Base-by-base conservation (phyloP, 148 eudicot genomes). In the Cornus kousa region DNA sequence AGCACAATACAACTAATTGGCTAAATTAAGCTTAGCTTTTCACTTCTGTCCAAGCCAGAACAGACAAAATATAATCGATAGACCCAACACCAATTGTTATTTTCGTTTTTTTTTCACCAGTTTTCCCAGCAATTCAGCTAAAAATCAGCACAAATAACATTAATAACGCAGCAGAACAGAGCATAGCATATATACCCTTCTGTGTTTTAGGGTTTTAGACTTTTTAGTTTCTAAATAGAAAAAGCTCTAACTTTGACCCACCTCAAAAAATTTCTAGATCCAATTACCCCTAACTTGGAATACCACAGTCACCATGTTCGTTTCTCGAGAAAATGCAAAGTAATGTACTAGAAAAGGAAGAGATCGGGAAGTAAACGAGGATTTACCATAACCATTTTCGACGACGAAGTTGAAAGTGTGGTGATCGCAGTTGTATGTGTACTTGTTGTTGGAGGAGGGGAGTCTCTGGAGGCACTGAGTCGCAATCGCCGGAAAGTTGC, bases 401-500 rank as follows among this genome's bases (percentile, higher is more conserved):
- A 85, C 86, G 48, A 87, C 71, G 78, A 87, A 87, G 81, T 87
- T 87, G 70, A 87, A 87, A 23, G 85, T 85, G 80, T 87, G 90
- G 75, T 84, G 89, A 74, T 86, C 89, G 71, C 85, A 86, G 33
- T 86, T 84, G 83, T 87, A 87, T 39, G 87, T 87, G 75, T 85
- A 85, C 77, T 80, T 87, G 70, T 80, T 85, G 80, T 85, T 87
- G 2, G 86, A 66, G 32, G 90, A 85, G 5, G 90, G 86, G 10
- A 87, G 59, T 23, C 71, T 82, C 81, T 87, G 88, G 37, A 87
- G 82, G 69, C 90, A 87, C 85, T 81, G 90, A 76, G 86, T 79
- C 8, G 90, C 90, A 48, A 87, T 87, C 28, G 90, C 90, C 46
- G 90, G 88, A 16, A 87, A 85, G 73, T 87, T 87, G 24, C 89